These are phyloP conservation scores for Clarireedia sp. DNA, from an alignment of 2,329 filamentous ascomycete species.

Conservation along the genomic window DNA sequence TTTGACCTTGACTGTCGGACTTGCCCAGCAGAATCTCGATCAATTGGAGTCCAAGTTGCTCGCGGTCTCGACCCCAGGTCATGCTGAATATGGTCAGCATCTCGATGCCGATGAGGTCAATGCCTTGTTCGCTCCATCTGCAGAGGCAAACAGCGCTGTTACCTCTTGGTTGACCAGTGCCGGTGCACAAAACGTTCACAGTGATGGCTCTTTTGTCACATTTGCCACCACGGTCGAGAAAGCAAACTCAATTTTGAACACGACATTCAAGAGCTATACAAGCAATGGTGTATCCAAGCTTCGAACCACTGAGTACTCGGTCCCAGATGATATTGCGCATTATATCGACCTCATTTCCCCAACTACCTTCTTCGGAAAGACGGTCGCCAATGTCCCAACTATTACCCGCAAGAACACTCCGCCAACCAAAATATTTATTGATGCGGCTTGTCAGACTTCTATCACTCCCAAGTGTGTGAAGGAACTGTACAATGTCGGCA, in stretches of 20 bases:
- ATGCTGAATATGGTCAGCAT: slow-evolving; percentile 46
- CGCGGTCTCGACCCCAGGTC: slow-evolving; percentile 42
- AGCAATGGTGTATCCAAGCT: slow-evolving; percentile 37
- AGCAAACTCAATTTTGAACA: slow-evolving; percentile 45
- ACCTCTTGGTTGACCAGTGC: slow-evolving; percentile 47
- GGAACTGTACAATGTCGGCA: slow-evolving; percentile 40
- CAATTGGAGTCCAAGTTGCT: slow-evolving; percentile 34
- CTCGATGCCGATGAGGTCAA: slow-evolving; percentile 43
- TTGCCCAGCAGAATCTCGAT: slow-evolving; percentile 38
- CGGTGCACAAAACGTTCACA: slow-evolving; percentile 37
- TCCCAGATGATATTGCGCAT: slow-evolving; percentile 18
- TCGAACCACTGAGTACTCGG: slow-evolving; percentile 22
- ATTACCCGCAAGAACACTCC: not conserved
- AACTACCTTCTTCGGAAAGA: slow-evolving; percentile 25
- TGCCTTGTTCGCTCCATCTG: slow-evolving; percentile 43
- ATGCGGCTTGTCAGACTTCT: slow-evolving; percentile 23
- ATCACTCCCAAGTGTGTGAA: slow-evolving; percentile 42
- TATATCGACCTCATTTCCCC: slow-evolving; percentile 25
- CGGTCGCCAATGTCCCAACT: slow-evolving; percentile 8
- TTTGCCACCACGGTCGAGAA: slow-evolving; percentile 42
- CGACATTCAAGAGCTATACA: slow-evolving; percentile 42
- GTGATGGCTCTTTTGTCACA: slow-evolving; percentile 45
- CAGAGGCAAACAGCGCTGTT: slow-evolving; percentile 42
- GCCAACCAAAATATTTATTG: slow-evolving; percentile 3
- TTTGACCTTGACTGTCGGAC: slow-evolving; percentile 30